These are phyloP conservation scores for Phialophora macrospora DNA, from an alignment of 2,329 filamentous ascomycete genomes.

Conservation along the genomic window DNA sequence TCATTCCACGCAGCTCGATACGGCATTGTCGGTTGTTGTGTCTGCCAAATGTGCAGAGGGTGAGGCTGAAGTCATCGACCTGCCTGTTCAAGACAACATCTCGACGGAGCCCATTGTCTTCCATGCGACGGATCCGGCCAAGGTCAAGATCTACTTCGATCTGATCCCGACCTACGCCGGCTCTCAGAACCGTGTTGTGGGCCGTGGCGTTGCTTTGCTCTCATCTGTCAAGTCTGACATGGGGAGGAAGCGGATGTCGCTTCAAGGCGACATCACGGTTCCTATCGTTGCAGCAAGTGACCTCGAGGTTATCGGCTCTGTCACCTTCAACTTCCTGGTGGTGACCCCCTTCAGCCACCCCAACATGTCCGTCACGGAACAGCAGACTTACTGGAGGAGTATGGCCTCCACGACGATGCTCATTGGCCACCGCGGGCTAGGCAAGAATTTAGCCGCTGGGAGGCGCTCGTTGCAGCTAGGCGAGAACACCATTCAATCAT, in stretches of 20 bases:
- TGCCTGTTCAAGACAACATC: conserved; percentile 92
- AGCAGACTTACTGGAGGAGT: conserved; percentile 97
- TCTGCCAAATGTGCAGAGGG: conserved; percentile 83
- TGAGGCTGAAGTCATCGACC: conserved; percentile 85
- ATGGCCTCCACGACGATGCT: conserved; percentile 86
- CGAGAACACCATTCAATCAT: conserved; percentile 93
- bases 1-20: conserved; percentile 91
- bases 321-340: conserved; percentile 96
- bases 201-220: conserved; percentile 84
- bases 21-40: conserved; percentile 87
- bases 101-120: conserved; percentile 93
- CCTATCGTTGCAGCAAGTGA: conserved; percentile 82
- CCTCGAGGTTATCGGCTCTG: conserved; percentile 87
- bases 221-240: conserved; percentile 83
- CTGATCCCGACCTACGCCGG: conserved; percentile 95
- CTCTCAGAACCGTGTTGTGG: conserved; percentile 77
- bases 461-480: conserved; percentile 90
- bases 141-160: conserved; percentile 90
- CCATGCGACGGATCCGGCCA: conserved; percentile 73
- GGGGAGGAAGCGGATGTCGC: conserved; percentile 82
- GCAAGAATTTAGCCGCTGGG: conserved; percentile 80
- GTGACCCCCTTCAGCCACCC: conserved; percentile 94
- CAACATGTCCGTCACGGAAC: conserved; percentile 87
- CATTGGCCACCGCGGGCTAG: conserved; percentile 74
- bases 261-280: conserved; percentile 90